A percentile compares a stretch with the other conserved stretches of the same genome.
phyloP scores from a whole-genome alignment of 2,329 filamentous ascomycete species.

The Pseudopithomyces chartarum region DNA sequence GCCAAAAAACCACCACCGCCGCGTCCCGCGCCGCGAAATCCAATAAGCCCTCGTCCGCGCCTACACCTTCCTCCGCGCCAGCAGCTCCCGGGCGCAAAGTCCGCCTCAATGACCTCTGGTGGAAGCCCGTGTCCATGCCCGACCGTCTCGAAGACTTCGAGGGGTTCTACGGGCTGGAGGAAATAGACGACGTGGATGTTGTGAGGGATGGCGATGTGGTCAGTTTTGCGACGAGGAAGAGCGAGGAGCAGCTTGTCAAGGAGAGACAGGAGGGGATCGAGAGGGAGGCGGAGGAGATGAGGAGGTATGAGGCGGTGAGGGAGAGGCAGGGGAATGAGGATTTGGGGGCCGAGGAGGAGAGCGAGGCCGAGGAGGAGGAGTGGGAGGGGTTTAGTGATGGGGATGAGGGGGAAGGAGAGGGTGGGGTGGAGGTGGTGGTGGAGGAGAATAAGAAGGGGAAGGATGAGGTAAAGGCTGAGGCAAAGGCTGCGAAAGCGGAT shows the following conservation, averaged over 20 bases:
- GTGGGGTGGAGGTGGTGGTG: constrained; percentile 8
- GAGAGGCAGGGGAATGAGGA: constrained; percentile 29
- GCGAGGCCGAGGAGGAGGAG: constrained; percentile 19
- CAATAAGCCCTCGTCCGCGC: constrained; percentile 4
- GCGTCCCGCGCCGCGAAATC: no score
- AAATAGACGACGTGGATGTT: constrained; percentile 90
- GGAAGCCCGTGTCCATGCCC: constrained; percentile 69
- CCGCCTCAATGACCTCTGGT: constrained; percentile 60
- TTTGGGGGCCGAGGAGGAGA: constrained; percentile 19
- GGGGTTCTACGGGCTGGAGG: constrained; percentile 89
- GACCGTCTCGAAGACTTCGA: constrained; percentile 87
- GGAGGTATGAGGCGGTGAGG: neutral
- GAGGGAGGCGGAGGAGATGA: constrained; percentile 5
- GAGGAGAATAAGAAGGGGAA: constrained; percentile 10
- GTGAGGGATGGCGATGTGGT: constrained; percentile 60
- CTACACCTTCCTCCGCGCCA: constrained; percentile 24
- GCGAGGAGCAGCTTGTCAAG: constrained; percentile 28
- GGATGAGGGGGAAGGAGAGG: neutral
- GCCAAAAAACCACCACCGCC: constrained; percentile 44
- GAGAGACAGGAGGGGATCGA: constrained; percentile 28
- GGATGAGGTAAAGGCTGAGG: no score
- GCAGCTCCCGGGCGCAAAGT: constrained; percentile 37
- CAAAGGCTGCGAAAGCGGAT: constrained; percentile 9
- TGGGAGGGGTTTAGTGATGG: constrained; percentile 38
- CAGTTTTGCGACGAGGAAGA: constrained; percentile 45